A percentile compares a stretch with the other conserved stretches of the same genome.
These are phyloP conservation scores for Meyerozyma guilliermondii DNA, from an alignment of 1,139 yeast genomes.

Conservation along the genomic window DNA sequence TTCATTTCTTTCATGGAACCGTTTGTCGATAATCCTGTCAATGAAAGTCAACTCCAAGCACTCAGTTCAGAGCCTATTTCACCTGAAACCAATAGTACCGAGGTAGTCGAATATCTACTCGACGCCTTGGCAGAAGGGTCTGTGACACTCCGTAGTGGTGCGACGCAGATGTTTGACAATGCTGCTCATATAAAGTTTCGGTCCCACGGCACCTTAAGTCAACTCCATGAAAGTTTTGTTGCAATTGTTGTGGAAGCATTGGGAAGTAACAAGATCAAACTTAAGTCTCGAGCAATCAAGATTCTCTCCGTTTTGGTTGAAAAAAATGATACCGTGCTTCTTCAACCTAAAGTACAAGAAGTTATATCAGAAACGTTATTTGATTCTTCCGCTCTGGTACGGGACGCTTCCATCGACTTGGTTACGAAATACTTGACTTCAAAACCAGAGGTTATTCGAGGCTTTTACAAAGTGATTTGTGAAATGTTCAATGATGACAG, in stretches of 20 bases:
- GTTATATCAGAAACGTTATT: slow-evolving; percentile 48
- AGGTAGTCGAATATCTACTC: slow-evolving; percentile 5
- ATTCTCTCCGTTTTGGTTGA: slow-evolving; percentile 42
- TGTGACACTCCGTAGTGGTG: neutral
- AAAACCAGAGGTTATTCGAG: slow-evolving; percentile 40
- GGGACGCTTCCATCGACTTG: slow-evolving; percentile 72
- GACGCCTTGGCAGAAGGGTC: neutral
- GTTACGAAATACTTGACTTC: slow-evolving; percentile 45
- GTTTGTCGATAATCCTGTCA: neutral
- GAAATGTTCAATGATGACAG: slow-evolving; percentile 56
- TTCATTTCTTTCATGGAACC: neutral
- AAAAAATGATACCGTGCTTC: slow-evolving; percentile 47
- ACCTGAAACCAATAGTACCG: slow-evolving; percentile 3
- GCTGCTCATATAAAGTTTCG: slow-evolving; percentile 9
- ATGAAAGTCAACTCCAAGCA: neutral
- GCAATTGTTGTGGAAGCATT: slow-evolving; percentile 43
- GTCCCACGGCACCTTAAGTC: slow-evolving; percentile 15
- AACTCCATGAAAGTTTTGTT: slow-evolving; percentile 50
- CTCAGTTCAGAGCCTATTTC: neutral
- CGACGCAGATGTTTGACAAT: neutral
- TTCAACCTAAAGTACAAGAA: slow-evolving; percentile 44
- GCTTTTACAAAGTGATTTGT: slow-evolving; percentile 47
- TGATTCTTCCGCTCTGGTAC: slow-evolving; percentile 65
- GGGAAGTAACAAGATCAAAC: slow-evolving; percentile 50
- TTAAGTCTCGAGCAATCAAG: slow-evolving; percentile 62